These are phyloP conservation scores for Colletotrichum shisoi DNA, from an alignment of 2,329 filamentous ascomycete genomes.

Conservation along the genomic window DNA sequence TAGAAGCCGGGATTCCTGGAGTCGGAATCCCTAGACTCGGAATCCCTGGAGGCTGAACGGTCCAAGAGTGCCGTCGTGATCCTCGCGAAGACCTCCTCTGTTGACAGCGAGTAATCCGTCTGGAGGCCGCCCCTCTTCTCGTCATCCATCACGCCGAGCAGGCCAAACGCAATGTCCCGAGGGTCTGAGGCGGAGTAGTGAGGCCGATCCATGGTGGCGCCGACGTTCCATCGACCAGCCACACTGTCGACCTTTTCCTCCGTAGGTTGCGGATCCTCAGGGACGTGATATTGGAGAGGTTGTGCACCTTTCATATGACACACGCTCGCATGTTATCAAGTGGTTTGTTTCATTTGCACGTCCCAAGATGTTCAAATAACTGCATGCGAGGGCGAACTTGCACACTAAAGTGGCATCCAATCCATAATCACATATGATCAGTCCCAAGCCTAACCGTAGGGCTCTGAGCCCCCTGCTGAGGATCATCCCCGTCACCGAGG, in stretches of 20 bases:
- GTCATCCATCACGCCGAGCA: slow-evolving; percentile 38
- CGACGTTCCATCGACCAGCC: neutral
- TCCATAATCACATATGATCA: neutral
- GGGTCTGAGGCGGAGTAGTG: slow-evolving; percentile 41
- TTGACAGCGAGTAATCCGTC: slow-evolving; percentile 31
- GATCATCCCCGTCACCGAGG: neutral
- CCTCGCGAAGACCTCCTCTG: slow-evolving; percentile 25
- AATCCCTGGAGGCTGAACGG: neutral
- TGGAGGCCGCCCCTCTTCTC: slow-evolving; percentile 5
- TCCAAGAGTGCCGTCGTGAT: slow-evolving; percentile 30
- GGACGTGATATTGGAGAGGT: neutral
- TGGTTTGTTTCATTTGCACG: too few relatives aligned
- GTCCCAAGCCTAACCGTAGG: neutral
- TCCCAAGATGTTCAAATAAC: too few relatives aligned
- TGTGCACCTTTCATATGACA: too few relatives aligned
- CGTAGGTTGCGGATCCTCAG: neutral
- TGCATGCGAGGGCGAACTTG: neutral
- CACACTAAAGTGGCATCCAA: neutral
- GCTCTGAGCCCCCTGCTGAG: neutral
- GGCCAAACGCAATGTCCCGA: slow-evolving; percentile 40
- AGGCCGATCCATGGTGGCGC: slow-evolving; percentile 23
- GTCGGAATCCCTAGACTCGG: too few relatives aligned
- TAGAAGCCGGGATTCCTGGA: neutral
- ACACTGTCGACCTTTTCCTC: too few relatives aligned
- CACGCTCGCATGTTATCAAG: too few relatives aligned